These are phyloP conservation scores for Euphorbia tirucalli DNA, from an alignment of 345 rosid species.

Conservation along the genomic window DNA sequence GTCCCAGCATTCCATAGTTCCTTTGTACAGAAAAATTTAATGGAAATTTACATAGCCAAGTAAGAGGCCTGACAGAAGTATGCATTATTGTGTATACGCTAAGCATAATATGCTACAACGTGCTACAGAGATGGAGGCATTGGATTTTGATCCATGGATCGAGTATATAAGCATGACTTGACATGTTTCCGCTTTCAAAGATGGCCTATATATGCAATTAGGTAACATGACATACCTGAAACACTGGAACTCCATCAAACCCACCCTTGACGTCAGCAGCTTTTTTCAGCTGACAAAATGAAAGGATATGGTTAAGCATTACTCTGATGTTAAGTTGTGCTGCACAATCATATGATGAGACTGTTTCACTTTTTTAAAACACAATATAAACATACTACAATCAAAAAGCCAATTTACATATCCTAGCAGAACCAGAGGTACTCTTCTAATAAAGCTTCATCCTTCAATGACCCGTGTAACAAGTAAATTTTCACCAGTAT, in stretches of 20 bases:
- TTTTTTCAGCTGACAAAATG: constrained; percentile 61
- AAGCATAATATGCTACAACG: neutral
- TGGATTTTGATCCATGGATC: neutral
- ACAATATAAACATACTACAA: neutral
- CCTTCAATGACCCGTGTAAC: neutral
- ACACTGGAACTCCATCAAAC: constrained; percentile 96
- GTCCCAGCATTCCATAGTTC: neutral
- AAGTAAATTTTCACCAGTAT: neutral
- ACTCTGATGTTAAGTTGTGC: too few relatives aligned
- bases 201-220: neutral
- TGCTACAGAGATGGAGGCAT: neutral
- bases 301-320: constrained; percentile 15
- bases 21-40: neutral
- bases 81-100: neutral
- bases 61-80: neutral
- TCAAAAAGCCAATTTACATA: neutral
- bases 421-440: neutral
- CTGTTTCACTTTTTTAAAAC: neutral
- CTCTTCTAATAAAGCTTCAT: neutral
- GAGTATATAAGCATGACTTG: neutral
- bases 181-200: neutral
- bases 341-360: neutral
- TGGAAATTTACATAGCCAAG: neutral
- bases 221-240: constrained; percentile 54
- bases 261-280: constrained; percentile 47